These are phyloP conservation scores for Euryodendron excelsum DNA, from an alignment of 148 eudicot species.

Conservation along the genomic window DNA sequence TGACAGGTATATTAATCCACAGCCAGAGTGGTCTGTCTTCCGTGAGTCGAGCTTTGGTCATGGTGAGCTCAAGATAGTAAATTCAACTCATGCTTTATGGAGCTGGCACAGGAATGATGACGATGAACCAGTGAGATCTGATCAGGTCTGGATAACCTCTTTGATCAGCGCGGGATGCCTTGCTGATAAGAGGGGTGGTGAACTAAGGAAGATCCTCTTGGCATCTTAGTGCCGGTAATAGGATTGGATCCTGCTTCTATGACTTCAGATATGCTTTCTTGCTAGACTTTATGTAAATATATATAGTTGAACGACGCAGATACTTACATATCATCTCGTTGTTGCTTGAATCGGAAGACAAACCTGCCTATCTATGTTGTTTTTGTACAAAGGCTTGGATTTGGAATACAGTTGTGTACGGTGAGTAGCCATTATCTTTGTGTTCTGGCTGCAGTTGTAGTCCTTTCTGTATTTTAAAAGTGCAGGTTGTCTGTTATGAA, in stretches of 20 bases:
- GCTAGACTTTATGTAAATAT: background rate
- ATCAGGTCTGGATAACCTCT: constrained; percentile 78
- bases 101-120: constrained; percentile 94
- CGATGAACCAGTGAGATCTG: constrained; percentile 83
- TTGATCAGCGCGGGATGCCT: constrained; percentile 64
- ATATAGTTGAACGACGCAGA: background rate
- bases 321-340: too few species aligned
- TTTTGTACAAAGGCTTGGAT: background rate
- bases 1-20: constrained; percentile 64
- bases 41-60: constrained; percentile 96
- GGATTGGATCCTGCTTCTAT: background rate
- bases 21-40: constrained; percentile 83
- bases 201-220: constrained; percentile 48
- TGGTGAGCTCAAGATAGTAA: constrained; percentile 76
- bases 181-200: constrained; percentile 31
- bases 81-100: constrained; percentile 75
- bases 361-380: background rate
- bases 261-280: background rate
- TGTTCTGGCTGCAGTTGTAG: background rate
- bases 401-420: too few species aligned
- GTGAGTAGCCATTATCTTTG: background rate
- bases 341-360: background rate
- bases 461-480: background rate
- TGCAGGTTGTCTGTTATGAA: background rate
- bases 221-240: constrained; percentile 33